Base-by-base conservation (phyloP, 2,329 filamentous ascomycete species). In the Aspergillus pseudoviridinutans region DNA sequence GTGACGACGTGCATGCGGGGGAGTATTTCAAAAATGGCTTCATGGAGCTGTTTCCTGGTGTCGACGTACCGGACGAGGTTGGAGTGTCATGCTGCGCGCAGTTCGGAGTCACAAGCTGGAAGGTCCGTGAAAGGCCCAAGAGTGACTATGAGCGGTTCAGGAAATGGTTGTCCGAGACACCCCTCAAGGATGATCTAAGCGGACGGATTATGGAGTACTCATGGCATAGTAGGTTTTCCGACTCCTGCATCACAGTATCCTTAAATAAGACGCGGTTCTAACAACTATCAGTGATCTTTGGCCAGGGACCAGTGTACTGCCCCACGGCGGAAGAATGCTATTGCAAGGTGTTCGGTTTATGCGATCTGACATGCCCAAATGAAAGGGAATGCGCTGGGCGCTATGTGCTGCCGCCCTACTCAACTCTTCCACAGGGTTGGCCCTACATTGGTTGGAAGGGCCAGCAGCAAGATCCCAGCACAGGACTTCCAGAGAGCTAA, bases 331-430 rank as follows among this genome's bases (percentile, higher is more conserved):
- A 77, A 49, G 80, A 83, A 8, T 89, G 87, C 68, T 89, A 89
- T 69, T 89, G 87, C 72, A 83, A 86, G 44, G 79, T 84, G 17
- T 90, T 86, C 64, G 86, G 86, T 0, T 64, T 87, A 27, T 90
- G 87, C 69, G 63, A 79, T 55, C 62, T 83, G 17, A 63, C 59
- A 14, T 78, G 76, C 54, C 64, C 62, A 2, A 67, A 74, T 20
- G 74, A 77, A 24, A 76, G 75, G 27, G 58, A 61, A 4, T 89
- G 87, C 65, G 73, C 79, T 3, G 79, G 79, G 2, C 80, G 84
- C 56, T 89, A 88, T 66, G 75, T 74, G 2, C 75, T 88, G 6
- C 86, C 87, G 2, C 80, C 78, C 0, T 87, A 73, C 61, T 79
- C 84, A 1, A 80, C 75, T 2, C 72, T 89, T 7, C 87, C 87